Conservation (phyloP, 345 rosid species). For the Ceriops decandra region DNA sequence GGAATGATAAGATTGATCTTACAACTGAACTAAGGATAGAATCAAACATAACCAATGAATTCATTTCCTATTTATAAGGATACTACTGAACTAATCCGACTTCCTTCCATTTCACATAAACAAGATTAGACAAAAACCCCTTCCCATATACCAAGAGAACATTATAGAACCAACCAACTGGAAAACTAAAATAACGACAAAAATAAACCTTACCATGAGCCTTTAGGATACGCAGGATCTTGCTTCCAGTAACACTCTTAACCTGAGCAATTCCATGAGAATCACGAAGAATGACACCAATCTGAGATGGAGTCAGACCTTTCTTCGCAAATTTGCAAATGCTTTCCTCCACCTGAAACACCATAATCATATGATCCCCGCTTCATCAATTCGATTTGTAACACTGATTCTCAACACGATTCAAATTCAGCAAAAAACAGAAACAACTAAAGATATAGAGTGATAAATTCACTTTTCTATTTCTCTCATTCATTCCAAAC, state of each 20-base stretch:
- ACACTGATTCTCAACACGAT: neutral
- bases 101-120: neutral
- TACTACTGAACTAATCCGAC: neutral
- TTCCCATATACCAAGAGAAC: neutral
- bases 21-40: neutral
- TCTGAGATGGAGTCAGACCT: conserved; percentile 74
- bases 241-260: conserved; percentile 66
- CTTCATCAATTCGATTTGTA: neutral
- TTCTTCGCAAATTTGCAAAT: conserved; percentile 74
- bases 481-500: too few relatives aligned
- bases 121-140: neutral
- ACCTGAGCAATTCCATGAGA: conserved; percentile 75
- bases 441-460: too few relatives aligned
- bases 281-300: conserved; percentile 76
- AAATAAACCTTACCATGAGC: conserved; percentile 44
- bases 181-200: neutral
- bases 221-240: conserved; percentile 62
- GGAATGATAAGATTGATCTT: neutral
- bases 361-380: neutral
- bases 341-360: conserved; percentile 55
- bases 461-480: too few relatives aligned
- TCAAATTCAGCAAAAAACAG: too few relatives aligned
- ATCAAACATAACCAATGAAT: neutral
- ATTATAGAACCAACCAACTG: neutral
- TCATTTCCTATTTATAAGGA: neutral